These are phyloP conservation scores for Rhododendron vialii DNA, from an alignment of 148 eudicot genomes.

Conservation along the genomic window DNA sequence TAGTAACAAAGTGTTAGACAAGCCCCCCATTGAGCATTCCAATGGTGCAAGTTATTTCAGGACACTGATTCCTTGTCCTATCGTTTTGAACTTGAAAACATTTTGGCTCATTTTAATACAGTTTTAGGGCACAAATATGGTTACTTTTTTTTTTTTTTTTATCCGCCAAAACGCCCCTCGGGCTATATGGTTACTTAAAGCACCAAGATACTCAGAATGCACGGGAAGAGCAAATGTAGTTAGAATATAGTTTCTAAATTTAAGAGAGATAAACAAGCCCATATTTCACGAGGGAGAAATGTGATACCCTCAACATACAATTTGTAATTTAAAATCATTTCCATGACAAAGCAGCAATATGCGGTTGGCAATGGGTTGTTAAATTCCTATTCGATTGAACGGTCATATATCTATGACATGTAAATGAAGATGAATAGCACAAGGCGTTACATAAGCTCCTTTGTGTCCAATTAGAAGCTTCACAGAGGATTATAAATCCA, in stretches of 20 bases:
- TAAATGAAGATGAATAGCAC: not conserved
- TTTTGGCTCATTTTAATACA: not conserved
- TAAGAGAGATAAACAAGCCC: not conserved
- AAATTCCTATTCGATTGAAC: not conserved
- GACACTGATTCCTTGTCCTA: not conserved
- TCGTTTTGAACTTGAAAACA: not conserved
- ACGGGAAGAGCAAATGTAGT: not conserved
- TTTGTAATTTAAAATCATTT: not conserved
- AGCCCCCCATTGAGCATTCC: not conserved
- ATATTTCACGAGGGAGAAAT: not conserved
- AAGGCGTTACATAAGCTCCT: not conserved
- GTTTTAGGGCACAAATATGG: not conserved
- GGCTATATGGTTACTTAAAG: not conserved
- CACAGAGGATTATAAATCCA: not conserved
- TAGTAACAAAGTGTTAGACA: not conserved
- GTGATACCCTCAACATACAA: not conserved
- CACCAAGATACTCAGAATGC: not conserved
- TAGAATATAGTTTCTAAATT: not conserved
- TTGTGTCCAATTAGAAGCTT: not conserved
- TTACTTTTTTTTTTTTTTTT: too few species aligned
- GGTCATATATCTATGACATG: not conserved
- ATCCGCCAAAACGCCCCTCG: too few species aligned
- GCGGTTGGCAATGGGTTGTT: not conserved
- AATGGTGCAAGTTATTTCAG: not conserved
- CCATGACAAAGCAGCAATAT: not conserved